Evolutionary conservation across 306 rosid species (phyloP), one percentile per base, ranked within the genome.

Genomic region (Oxytropis ochrocephala): DNA sequence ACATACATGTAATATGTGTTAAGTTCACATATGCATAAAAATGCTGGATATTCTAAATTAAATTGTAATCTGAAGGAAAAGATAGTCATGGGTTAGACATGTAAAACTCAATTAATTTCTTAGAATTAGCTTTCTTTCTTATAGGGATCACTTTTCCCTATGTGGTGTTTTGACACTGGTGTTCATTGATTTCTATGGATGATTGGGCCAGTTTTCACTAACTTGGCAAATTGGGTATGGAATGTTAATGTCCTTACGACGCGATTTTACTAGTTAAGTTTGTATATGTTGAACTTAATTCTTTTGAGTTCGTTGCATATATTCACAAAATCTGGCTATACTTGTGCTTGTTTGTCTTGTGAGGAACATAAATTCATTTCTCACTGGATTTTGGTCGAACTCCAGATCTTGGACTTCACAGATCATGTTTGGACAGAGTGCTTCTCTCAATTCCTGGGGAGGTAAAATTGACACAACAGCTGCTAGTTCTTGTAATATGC

Each of bases 391-490:
- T 67, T 70, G 41, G 44, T 81, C 21, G 19, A 54, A 65, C 79
- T 78, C 65, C 88, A 94, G 98, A 76, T 94, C 74, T 42, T 81
- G 79, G 96, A 85, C 87, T 83, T 85, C 30, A 85, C 90, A 0
- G 97, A 94, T 86, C 98, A 94, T 85, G 85, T 88, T 79, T 94
- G 98, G 97, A 94, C 96, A 17, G 98, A 94, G 78, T 94, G 98
- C 86, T 94, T 82, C 85, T 94, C 96, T 79, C 79, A 67, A 66
- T 46, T 55, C 47, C 33, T 88, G 49, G 95, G 92, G 81, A 90
- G 98, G 98, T 94, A 79, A 46, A 63, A 51, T 63, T 64, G 35
- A 44, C 64, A 59, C 13, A 58, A 33, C 65, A 56, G 53, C 10
- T 68, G 36, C 64, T 69, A 39, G 19, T 46, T 70, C 39, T 57